Evolutionary conservation across 352 stramenopile genomes (phyloP).

Genomic region (Aphanomyces cochlioides): DNA sequence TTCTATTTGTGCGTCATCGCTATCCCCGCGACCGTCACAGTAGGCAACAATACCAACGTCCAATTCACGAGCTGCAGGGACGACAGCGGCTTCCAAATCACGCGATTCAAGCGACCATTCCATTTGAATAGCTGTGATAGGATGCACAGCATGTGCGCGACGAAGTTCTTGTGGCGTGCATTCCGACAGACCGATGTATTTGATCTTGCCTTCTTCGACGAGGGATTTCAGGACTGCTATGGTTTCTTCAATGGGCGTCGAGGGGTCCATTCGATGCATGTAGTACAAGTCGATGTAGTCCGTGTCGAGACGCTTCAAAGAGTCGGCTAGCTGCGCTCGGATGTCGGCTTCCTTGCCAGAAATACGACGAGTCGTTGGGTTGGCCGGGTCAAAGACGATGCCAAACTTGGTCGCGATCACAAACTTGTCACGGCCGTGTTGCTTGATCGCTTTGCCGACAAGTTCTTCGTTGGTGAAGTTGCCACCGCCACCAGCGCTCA

Average conservation of each 20-base stretch:
- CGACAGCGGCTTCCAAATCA: constrained; percentile 29
- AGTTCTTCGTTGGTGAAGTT: constrained; percentile 57
- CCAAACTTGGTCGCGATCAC: constrained; percentile 71
- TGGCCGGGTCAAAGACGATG: constrained; percentile 36
- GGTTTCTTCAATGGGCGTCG: constrained; percentile 68
- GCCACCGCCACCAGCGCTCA: constrained; percentile 39
- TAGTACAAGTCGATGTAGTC: constrained; percentile 69
- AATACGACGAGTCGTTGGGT: not conserved
- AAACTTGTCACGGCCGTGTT: constrained; percentile 52
- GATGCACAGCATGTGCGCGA: constrained; percentile 33
- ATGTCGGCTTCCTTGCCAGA: constrained; percentile 56
- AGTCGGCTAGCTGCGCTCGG: constrained; percentile 51
- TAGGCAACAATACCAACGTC: constrained; percentile 32
- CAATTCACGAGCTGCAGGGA: constrained; percentile 25
- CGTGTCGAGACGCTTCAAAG: constrained; percentile 51
- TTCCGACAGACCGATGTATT: constrained; percentile 35
- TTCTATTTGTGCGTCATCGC: no score
- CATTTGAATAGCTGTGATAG: constrained; percentile 34
- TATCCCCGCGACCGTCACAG: no score
- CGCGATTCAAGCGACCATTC: constrained; percentile 30
- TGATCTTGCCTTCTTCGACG: constrained; percentile 33
- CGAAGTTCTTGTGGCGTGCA: constrained; percentile 28
- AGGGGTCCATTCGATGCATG: constrained; percentile 57
- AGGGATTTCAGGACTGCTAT: constrained; percentile 35
- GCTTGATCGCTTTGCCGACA: constrained; percentile 51